Evolutionary conservation across 208 protist genomes (phyloP).

Genomic region (Leishmania major): DNA sequence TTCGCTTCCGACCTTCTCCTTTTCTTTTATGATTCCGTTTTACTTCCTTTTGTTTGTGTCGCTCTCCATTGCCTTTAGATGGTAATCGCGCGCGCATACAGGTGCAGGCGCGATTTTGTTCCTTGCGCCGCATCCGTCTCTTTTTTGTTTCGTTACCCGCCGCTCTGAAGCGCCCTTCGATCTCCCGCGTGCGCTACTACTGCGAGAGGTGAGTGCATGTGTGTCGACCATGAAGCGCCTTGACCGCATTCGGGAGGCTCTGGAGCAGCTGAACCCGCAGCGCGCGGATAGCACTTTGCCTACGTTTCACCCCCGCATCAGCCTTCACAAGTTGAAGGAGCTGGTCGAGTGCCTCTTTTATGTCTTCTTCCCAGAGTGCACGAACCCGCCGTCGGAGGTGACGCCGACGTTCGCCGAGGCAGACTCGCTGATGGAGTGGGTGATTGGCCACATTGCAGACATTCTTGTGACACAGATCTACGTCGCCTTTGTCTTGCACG

Average conservation of each 20-base stretch:
- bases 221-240: slow-evolving; percentile 46
- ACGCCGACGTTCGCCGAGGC: slow-evolving; percentile 34
- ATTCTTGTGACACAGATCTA: slow-evolving; percentile 55
- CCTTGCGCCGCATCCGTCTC: too few species aligned
- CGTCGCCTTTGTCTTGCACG: slow-evolving; percentile 60
- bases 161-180: neutral
- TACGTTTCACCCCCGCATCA: slow-evolving; percentile 37
- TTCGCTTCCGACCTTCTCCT: too few species aligned
- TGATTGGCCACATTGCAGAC: slow-evolving; percentile 54
- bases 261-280: slow-evolving; percentile 36
- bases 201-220: neutral
- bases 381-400: slow-evolving; percentile 32
- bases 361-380: slow-evolving; percentile 64
- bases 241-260: slow-evolving; percentile 51
- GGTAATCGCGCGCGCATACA: neutral
- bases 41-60: neutral
- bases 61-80: neutral
- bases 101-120: neutral
- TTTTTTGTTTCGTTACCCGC: neutral
- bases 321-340: slow-evolving; percentile 41
- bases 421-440: slow-evolving; percentile 49
- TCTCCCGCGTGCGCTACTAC: neutral
- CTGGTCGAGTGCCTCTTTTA: slow-evolving; percentile 61
- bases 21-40: too few species aligned
- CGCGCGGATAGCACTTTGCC: neutral